Evolutionary conservation across 495 filamentous ascomycete species (phyloP), one percentile per base, ranked within the genome.

Genomic region (Xylaria castorea): DNA sequence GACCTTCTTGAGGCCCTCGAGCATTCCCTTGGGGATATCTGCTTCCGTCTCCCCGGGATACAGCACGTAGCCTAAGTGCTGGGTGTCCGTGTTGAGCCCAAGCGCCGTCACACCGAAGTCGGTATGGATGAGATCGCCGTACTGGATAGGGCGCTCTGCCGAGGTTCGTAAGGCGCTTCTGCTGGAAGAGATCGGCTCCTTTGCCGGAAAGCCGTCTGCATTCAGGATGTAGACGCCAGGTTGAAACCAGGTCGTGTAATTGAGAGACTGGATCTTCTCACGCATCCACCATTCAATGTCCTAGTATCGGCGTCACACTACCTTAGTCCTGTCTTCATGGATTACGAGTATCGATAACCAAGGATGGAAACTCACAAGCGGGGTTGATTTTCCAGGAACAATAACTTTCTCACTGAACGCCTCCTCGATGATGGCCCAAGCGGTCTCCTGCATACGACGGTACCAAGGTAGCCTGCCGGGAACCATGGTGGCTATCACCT

Each of bases 211-310:
- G 65, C 65, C 77, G 16, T 67, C 70, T 20, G 73, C 75, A 4
- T 71, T 78, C 44, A 85, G 65, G 70, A 86, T 82, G 57, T 66
- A 81, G 11, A 86, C 83, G 72, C 76, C 74, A 9, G 84, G 83
- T 25, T 83, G 82, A 68, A 85, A 85, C 84, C 84, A 86, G 11
- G 84, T 85, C 1, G 81, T 85, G 74, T 85, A 86, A 72, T 86
- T 86, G 57, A 83, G 69, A 7, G 78, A 77, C 70, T 83, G 83
- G 40, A 86, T 78, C 63, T 78, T 83, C 22, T 83, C 81, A 27
- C 83, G 82, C 71, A 85, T 77, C 81, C 80, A 84, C 84, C 84
- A 86, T 69, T 85, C 83, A 2, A 86, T 74, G 62, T 86, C 84
- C 81, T 84, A 27, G 32, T 1, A 36, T 6, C 20, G 20, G 25